Percentiles rank a stretch among this genome's conserved stretches.
Evolutionary conservation across 2,329 filamentous ascomycete genomes (phyloP).

Genomic region (Aaosphaeria arxii): DNA sequence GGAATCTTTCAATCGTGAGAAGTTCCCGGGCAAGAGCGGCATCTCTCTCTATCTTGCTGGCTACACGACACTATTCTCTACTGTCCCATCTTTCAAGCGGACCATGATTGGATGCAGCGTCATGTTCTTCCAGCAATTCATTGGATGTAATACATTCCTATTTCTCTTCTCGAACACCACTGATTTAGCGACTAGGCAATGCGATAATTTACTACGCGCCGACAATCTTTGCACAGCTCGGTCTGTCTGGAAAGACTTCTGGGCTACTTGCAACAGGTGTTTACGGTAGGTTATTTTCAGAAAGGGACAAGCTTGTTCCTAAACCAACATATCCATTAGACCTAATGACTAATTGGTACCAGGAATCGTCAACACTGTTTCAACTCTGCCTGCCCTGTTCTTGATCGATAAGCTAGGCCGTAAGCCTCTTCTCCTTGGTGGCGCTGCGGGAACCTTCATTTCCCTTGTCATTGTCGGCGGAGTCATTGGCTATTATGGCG

Average conservation of each 20-base stretch:
- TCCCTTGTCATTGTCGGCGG: conserved; percentile 67
- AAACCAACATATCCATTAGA: no score
- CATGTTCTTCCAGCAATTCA: conserved; percentile 54
- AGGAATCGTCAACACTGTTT: conserved; percentile 56
- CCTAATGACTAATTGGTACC: no score
- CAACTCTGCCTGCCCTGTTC: conserved; percentile 64
- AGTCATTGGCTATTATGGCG: conserved; percentile 5
- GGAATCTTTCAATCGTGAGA: conserved; percentile 64
- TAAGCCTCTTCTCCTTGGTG: conserved; percentile 60
- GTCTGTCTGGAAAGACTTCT: conserved; percentile 55
- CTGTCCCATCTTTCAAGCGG: conserved; percentile 63
- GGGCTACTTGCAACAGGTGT: conserved; percentile 77
- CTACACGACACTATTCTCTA: conserved; percentile 62
- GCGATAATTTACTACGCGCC: conserved; percentile 73
- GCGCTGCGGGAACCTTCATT: conserved; percentile 67
- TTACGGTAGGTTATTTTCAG: conserved; percentile 18
- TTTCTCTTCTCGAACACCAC: no score
- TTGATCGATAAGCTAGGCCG: conserved; percentile 65
- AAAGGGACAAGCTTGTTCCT: no score
- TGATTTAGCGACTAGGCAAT: conserved; percentile 16
- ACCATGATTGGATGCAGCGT: conserved; percentile 58
- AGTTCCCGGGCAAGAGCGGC: conserved; percentile 65
- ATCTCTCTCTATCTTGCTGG: conserved; percentile 60
- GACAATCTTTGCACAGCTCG: conserved; percentile 75
- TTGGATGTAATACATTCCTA: conserved; percentile 39